These are phyloP conservation scores for Aphanoascus verrucosus DNA, from an alignment of 2,329 filamentous ascomycete genomes.

Conservation along the genomic window DNA sequence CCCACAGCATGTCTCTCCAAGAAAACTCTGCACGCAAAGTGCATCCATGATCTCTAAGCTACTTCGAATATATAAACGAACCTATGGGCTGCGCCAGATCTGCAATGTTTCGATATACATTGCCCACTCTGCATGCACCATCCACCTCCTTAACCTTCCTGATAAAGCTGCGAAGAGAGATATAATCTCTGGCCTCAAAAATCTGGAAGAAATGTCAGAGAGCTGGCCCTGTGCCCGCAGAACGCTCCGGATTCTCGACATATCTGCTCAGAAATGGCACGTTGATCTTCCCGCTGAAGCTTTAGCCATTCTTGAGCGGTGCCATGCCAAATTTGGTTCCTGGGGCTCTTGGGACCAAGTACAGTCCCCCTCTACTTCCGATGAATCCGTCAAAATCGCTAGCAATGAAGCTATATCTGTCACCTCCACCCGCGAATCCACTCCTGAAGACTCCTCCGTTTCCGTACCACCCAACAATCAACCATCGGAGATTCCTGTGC, in stretches of 20 bases:
- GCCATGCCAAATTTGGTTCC: conserved; percentile 67
- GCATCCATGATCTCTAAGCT: conserved; percentile 84
- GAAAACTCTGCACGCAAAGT: conserved; percentile 81
- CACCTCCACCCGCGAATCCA: conserved; percentile 8
- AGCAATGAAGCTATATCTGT: not conserved
- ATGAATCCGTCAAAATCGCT: conserved; percentile 8
- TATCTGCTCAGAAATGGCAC: conserved; percentile 80
- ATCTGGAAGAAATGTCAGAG: conserved; percentile 90
- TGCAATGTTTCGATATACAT: conserved; percentile 97
- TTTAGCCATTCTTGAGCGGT: conserved; percentile 59
- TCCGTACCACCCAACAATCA: not conserved
- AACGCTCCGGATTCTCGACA: conserved; percentile 72
- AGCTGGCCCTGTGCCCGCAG: conserved; percentile 85
- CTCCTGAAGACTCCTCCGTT: conserved; percentile 1
- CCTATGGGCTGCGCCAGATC: conserved; percentile 82
- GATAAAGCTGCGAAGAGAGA: conserved; percentile 85
- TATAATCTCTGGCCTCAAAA: conserved; percentile 79
- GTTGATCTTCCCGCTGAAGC: conserved; percentile 81
- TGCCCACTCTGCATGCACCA: conserved; percentile 83
- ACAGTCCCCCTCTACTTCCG: conserved; percentile 40
- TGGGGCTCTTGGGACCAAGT: conserved; percentile 51
- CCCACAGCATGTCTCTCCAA: conserved; percentile 75
- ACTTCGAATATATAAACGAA: conserved; percentile 87
- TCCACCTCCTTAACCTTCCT: conserved; percentile 83
- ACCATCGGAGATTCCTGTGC: not conserved